Percentiles rank a stretch among this genome's conserved stretches.
Conservation (phyloP, 2,329 filamentous ascomycete genomes). For the Phialophora macrospora region DNA sequence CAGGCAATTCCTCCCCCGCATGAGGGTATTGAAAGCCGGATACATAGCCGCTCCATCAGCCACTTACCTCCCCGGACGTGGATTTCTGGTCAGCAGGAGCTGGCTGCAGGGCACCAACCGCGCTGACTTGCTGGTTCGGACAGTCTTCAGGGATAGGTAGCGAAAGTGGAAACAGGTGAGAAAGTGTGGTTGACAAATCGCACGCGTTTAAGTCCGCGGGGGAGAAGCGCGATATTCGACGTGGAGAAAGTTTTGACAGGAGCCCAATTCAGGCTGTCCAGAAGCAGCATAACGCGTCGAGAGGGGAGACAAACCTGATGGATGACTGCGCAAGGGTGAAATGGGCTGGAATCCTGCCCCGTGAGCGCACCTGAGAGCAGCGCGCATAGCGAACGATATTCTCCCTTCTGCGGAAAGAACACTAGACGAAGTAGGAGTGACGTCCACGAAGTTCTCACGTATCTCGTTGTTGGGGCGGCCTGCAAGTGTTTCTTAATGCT, state of each 20-base stretch:
- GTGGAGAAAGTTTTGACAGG: background rate
- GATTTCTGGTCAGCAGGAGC: background rate
- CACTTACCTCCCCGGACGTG: background rate
- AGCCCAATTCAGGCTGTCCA: background rate
- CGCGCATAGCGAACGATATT: no score
- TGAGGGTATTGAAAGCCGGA: background rate
- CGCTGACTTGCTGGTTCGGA: background rate
- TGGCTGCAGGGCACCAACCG: background rate
- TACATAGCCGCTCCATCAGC: background rate
- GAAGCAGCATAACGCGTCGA: background rate
- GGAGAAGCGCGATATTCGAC: background rate
- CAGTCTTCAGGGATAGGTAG: background rate
- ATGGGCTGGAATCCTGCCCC: no score
- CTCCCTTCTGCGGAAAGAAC: no score
- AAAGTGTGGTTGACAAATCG: background rate
- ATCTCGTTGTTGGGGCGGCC: no score
- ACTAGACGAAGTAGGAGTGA: no score
- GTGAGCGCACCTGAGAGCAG: no score
- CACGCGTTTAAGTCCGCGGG: background rate
- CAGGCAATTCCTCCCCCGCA: background rate
- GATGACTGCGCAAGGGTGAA: background rate
- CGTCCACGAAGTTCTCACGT: no score
- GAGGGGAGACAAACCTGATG: background rate
- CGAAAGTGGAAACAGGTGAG: background rate
- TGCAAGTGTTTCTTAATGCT: background rate